phyloP scores from a whole-genome alignment of 495 filamentous ascomycete genomes.

The Penicillium antarcticum region DNA sequence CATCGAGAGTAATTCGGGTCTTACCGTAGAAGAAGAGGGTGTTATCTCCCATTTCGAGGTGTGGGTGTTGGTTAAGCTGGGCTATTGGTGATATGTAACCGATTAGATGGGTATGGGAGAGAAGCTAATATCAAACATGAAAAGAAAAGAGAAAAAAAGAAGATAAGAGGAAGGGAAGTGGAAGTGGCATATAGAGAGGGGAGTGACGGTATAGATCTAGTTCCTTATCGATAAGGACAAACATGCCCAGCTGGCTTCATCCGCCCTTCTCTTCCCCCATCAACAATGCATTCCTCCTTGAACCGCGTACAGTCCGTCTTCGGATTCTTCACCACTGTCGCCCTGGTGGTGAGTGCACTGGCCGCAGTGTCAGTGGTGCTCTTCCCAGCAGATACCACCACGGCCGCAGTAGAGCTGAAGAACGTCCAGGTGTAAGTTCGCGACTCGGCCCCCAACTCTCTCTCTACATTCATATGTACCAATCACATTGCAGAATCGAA shows the following conservation, averaged over 20 bases:
- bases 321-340: slow-evolving; percentile 95
- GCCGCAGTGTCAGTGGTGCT: slow-evolving; percentile 76
- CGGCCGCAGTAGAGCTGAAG: slow-evolving; percentile 60
- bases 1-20: slow-evolving; percentile 10
- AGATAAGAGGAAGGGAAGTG: background rate
- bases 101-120: background rate
- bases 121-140: background rate
- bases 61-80: background rate
- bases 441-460: background rate
- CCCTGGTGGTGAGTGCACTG: slow-evolving; percentile 72
- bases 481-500: background rate
- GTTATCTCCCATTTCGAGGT: slow-evolving; percentile 36
- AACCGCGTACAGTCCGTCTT: slow-evolving; percentile 89
- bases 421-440: slow-evolving; percentile 81
- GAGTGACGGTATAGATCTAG: slow-evolving; percentile 1
- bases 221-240: slow-evolving; percentile 21
- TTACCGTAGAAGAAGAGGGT: slow-evolving; percentile 59
- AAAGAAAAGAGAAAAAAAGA: background rate
- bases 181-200: background rate
- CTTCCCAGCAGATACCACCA: slow-evolving; percentile 61
- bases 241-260: slow-evolving; percentile 41
- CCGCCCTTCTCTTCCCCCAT: slow-evolving; percentile 3
- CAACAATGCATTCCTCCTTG: slow-evolving; percentile 79
- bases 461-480: background rate
- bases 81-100: background rate